Evolutionary conservation across 2,329 filamentous ascomycete species (phyloP).

Genomic region (Colletotrichum sp.): DNA sequence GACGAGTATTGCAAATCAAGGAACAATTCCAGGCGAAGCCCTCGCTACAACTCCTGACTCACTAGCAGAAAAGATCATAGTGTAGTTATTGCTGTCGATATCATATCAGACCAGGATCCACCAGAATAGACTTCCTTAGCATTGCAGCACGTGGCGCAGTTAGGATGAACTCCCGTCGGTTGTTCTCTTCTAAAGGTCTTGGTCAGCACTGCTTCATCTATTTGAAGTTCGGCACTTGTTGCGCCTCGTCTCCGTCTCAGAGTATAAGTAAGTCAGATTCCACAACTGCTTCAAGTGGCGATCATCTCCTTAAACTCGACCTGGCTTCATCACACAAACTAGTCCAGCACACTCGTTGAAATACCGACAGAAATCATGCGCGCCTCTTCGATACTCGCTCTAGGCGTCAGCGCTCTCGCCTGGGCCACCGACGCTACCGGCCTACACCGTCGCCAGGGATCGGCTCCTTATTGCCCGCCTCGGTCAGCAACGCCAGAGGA

Average conservation of each 20-base stretch:
- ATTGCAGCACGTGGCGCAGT: neutral
- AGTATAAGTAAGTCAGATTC: neutral
- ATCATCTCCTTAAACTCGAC: neutral
- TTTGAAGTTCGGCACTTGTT: neutral
- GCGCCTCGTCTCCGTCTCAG: neutral
- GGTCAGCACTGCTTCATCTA: neutral
- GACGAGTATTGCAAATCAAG: neutral
- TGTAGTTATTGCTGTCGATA: neutral
- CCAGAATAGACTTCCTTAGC: constrained; percentile 2
- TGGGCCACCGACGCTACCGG: neutral
- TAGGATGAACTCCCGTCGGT: neutral
- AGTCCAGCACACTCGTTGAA: neutral
- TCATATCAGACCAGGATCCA: neutral
- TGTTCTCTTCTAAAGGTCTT: neutral
- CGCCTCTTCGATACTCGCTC: neutral
- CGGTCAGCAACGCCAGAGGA: neutral
- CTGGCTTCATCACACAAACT: neutral
- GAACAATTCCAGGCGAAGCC: neutral
- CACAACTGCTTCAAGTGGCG: neutral
- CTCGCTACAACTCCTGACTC: neutral
- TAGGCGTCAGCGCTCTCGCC: constrained; percentile 2
- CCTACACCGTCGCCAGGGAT: neutral
- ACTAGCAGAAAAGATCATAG: neutral
- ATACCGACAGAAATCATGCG: neutral
- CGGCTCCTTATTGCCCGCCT: constrained; percentile 7